Evolutionary conservation across 2,329 filamentous ascomycete species (phyloP), one percentile per base, ranked within the genome.

Genomic region (Acrodontium crateriforme): DNA sequence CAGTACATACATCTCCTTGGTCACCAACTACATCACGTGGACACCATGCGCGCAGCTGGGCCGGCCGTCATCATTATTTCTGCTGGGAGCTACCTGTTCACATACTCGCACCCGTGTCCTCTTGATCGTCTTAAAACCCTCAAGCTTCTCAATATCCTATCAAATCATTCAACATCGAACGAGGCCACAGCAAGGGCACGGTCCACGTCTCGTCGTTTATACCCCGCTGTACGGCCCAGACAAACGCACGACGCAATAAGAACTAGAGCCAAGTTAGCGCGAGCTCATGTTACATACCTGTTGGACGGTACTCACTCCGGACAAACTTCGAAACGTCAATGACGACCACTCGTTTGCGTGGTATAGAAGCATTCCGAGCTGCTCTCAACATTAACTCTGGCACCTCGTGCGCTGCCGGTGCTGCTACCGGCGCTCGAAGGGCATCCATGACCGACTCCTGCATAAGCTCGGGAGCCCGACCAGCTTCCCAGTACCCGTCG

Each of bases 281-380:
- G 10, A n/a, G n/a, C n/a, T n/a, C n/a, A n/a, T n/a, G n/a, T n/a
- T n/a, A n/a, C n/a, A n/a, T n/a, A n/a, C n/a, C n/a, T n/a, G n/a
- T n/a, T n/a, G 9, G 18, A 21, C 15, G 12, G 21, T 15, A 50
- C 57, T 50, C 35, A 61, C 59, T 54, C 40, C 59, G 53, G 26
- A 62, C 43, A 13, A 64, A 43, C 33, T 53, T 58, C 12, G 42
- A 40, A 2, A 62, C 53, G 38, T 64, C 60, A 27, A 64, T 40
- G 34, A 55, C 54, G 10, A 58, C 55, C 3, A 38, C 41, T 38
- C 50, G 54, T 42, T 50, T 57, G 25, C 25, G 29, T 17, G 28
- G 32, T 10, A n/a, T 22, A n/a, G 20, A 10, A 22, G n/a, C 10
- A 12, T 8, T 8, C 13, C 10, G n/a, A n/a, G 20, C n/a, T 8